Evolutionary conservation across 345 rosid genomes (phyloP), one percentile per base, ranked within the genome.

Genomic region (Eucalyptus sp.): DNA sequence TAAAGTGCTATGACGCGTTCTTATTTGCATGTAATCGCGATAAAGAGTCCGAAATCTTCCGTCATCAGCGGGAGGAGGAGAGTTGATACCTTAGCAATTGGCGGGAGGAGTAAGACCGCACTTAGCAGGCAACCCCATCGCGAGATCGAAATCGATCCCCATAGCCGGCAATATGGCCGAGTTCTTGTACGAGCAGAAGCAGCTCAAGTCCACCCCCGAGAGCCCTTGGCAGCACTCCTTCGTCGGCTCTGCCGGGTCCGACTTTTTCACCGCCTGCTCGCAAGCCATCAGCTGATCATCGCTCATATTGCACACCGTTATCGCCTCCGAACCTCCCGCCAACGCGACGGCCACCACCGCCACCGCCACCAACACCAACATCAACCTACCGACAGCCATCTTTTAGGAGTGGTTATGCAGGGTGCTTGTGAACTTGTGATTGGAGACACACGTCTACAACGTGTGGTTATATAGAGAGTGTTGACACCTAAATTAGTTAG

Each of bases 121-220:
- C 89, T 94, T 94, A 41, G 92, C 20, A 27, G 97, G 96, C 62
- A 96, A 92, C 16, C 64, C 94, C 92, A 91, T 27, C 66, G 96
- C 98, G 13, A 97, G 97, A 9, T 64, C 86, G 24, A 97, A 96
- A 90, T 96, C 97, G 89, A 97, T 94, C 54, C 98, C 98, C 10
- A 95, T 89, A 46, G 95, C 44, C 43, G 95, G 95, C 88, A 96
- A 89, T 93, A 89, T 18, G 16, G 89, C 60, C 2, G 96, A 95
- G 56, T 91, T 91, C 90, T 90, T 94, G 86, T 95, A 96, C 20
- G 94, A 93, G 86, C 99, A 95, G 25, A 97, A 92, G 90, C 98
- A 96, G 3, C 64, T 83, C 88, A 93, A 90, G 89, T 97, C 92
- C 8, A 96, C 98, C 4, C 87, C 93, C 24, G 88, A 20, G 4